Conservation (phyloP, 176 grass and related monocot genomes). For the Aechmea fasciata region DNA sequence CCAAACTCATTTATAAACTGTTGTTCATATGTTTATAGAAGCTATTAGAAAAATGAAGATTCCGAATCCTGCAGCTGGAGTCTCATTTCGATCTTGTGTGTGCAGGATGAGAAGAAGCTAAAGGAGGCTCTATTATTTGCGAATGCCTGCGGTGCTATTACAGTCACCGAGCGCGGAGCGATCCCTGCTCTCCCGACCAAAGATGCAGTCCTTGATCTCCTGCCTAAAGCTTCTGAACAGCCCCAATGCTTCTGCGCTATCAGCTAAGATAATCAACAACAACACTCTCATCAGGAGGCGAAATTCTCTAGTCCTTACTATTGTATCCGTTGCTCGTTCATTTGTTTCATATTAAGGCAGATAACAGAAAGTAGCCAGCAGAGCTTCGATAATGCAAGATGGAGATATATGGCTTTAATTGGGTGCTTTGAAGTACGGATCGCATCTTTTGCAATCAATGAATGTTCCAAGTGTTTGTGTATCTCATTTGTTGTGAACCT, state of each 20-base stretch:
- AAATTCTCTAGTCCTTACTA: background rate
- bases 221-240: background rate
- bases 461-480: too few species aligned
- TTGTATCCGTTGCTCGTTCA: background rate
- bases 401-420: too few species aligned
- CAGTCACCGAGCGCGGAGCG: conserved; percentile 15
- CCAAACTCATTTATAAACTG: background rate
- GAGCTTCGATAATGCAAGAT: too few species aligned
- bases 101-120: conserved; percentile 15
- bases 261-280: background rate
- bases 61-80: too few species aligned
- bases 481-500: too few species aligned
- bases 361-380: background rate
- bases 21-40: background rate
- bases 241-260: background rate
- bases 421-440: too few species aligned
- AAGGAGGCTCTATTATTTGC: conserved; percentile 13
- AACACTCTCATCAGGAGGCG: background rate
- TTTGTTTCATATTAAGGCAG: background rate
- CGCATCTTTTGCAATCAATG: too few species aligned
- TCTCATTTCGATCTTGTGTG: background rate
- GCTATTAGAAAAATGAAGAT: background rate
- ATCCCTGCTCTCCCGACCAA: conserved; percentile 15
- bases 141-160: conserved; percentile 16
- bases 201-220: background rate